Evolutionary conservation across 2,329 filamentous ascomycete genomes (phyloP), one percentile per base, ranked within the genome.

Genomic region (Claviceps fusiformis): DNA sequence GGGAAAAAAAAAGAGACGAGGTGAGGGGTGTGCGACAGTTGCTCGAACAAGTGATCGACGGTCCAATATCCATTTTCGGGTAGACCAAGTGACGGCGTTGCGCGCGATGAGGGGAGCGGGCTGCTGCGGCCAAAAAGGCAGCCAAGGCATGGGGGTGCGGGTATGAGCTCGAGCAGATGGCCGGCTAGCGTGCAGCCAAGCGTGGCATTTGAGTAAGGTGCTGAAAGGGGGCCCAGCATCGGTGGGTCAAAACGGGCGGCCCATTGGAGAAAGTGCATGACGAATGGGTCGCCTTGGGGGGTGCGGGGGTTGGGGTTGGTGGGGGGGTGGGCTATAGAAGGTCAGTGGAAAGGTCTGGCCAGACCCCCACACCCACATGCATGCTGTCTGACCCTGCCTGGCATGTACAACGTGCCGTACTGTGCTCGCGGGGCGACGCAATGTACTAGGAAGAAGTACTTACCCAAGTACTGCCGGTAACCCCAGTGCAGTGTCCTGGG

Each of bases 11-110:
- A 13, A 11, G 17, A 46, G 44, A 15, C 44, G 44, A 46, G 44
- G 44, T n/a, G 8, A 46, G 44, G 44, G 44, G 44, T 46, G 70
- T 75, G 74, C 77, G 76, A 78, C 74, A 73, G 75, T 74, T 68
- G 10, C 37, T 71, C 70, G 73, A 67, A 63, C 71, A 70, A 73
- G 68, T 71, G 77, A 80, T 80, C 77, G 76, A 73, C 77, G 74
- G 65, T 66, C 67, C 69, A 70, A 71, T 75, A 70, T 76, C 74
- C 74, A 71, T 70, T 73, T 73, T 72, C 67, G 67, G 70, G 70
- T 69, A 71, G 69, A 67, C 69, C 70, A 72, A 67, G 70, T 63
- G 69, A 68, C 69, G 68, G 71, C 70, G 73, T 71, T 74, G 68
- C 63, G 64, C 64, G 68, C 37, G 11, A 70, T 68, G 68, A 69